Evolutionary conservation across 306 rosid species (phyloP).

Genomic region (Rosa lucieae): DNA sequence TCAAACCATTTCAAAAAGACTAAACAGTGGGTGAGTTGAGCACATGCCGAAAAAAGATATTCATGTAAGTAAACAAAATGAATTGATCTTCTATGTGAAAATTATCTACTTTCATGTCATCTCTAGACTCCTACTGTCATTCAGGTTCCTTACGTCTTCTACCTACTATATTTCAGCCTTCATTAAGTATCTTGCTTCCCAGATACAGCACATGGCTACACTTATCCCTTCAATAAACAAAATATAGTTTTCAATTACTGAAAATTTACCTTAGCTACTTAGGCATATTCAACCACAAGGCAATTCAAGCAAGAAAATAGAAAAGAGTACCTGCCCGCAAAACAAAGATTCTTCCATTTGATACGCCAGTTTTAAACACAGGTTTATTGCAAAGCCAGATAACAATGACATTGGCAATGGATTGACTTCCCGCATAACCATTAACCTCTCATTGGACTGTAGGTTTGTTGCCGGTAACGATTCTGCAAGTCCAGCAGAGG

Average conservation of each 20-base stretch:
- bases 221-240: neutral
- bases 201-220: neutral
- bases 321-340: slow-evolving; percentile 64
- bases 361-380: slow-evolving; percentile 74
- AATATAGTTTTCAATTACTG: neutral
- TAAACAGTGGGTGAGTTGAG: slow-evolving; percentile 7
- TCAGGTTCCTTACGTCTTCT: neutral
- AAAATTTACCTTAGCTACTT: neutral
- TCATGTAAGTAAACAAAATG: neutral
- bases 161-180: neutral
- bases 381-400: slow-evolving; percentile 92
- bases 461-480: slow-evolving; percentile 58
- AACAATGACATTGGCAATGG: slow-evolving; percentile 94
- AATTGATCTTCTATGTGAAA: neutral
- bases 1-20: slow-evolving; percentile 19
- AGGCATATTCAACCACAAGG: neutral
- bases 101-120: neutral
- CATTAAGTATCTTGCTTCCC: neutral
- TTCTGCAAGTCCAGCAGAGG: slow-evolving; percentile 71
- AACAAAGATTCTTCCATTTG: slow-evolving; percentile 94
- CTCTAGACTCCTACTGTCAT: neutral
- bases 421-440: slow-evolving; percentile 86
- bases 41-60: neutral
- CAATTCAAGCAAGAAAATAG: neutral
- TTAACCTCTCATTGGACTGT: slow-evolving; percentile 65